phyloP scores from a whole-genome alignment of 1,284 basidiomycete species.

The Cutaneotrichosporon cutaneum region DNA sequence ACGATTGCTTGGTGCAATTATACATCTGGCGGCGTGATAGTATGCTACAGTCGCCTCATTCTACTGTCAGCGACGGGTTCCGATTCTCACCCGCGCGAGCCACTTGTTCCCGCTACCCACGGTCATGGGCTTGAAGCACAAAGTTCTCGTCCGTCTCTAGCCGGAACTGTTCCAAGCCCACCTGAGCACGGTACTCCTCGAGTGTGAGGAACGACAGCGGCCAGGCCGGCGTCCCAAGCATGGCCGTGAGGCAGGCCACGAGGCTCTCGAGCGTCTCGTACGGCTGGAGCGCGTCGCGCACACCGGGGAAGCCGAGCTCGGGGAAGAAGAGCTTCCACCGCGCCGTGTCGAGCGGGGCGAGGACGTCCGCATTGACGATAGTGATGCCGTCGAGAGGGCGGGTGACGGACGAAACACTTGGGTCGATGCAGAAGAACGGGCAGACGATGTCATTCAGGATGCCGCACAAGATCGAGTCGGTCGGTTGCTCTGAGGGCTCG shows the following conservation, averaged over 20 bases:
- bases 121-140: not conserved
- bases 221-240: not conserved
- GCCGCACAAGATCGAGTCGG: not conserved
- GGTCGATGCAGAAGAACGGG: not conserved
- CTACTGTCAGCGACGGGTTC: too few species aligned
- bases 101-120: too few species aligned
- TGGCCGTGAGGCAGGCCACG: not conserved
- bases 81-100: too few species aligned
- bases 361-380: not conserved
- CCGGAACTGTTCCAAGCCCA: not conserved
- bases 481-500: not conserved
- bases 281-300: not conserved
- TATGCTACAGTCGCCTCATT: too few species aligned
- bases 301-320: not conserved
- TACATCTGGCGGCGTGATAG: too few species aligned
- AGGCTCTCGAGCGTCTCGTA: conserved; percentile 2
- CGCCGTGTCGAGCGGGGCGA: not conserved
- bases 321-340: conserved; percentile 3
- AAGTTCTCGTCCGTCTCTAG: not conserved
- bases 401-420: too few species aligned
- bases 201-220: not conserved
- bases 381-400: not conserved
- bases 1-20: too few species aligned
- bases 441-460: not conserved
- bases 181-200: not conserved